Evolutionary conservation across 345 rosid species (phyloP).

Genomic region (Nephelium lappaceum): DNA sequence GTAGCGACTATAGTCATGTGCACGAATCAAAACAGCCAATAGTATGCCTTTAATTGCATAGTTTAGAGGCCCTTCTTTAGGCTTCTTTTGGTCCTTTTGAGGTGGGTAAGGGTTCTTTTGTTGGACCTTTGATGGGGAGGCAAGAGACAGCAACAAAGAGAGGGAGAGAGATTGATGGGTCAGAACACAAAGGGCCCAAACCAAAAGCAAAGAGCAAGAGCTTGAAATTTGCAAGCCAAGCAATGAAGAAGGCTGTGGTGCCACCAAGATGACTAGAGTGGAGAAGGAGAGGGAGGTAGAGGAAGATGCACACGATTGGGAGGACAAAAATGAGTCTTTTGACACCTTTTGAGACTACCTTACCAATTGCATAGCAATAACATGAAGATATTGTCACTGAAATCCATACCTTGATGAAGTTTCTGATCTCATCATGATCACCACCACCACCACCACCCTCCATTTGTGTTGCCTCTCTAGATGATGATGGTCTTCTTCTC

Average conservation of each 20-base stretch:
- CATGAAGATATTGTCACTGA: conserved; percentile 29
- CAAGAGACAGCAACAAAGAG: conserved; percentile 50
- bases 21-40: conserved; percentile 28
- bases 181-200: conserved; percentile 44
- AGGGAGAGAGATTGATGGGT: conserved; percentile 37
- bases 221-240: conserved; percentile 68
- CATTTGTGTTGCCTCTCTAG: background rate
- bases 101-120: conserved; percentile 15
- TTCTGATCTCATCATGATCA: conserved; percentile 22
- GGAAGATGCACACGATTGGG: conserved; percentile 38
- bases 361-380: conserved; percentile 35
- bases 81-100: background rate
- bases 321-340: conserved; percentile 36
- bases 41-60: conserved; percentile 41
- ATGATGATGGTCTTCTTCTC: background rate
- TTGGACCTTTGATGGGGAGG: conserved; percentile 60
- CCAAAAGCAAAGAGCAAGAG: conserved; percentile 54
- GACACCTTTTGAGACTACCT: conserved; percentile 36
- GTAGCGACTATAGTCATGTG: conserved; percentile 28
- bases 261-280: conserved; percentile 36
- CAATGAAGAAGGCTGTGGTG: conserved; percentile 42
- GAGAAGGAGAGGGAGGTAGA: conserved; percentile 45
- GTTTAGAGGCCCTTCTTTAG: conserved; percentile 24
- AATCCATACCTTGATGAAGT: conserved; percentile 43
- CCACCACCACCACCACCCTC: conserved; percentile 9